Evolutionary conservation across 768 basidiomycete genomes (phyloP).

Genomic region (Boletus tomentosulus): DNA sequence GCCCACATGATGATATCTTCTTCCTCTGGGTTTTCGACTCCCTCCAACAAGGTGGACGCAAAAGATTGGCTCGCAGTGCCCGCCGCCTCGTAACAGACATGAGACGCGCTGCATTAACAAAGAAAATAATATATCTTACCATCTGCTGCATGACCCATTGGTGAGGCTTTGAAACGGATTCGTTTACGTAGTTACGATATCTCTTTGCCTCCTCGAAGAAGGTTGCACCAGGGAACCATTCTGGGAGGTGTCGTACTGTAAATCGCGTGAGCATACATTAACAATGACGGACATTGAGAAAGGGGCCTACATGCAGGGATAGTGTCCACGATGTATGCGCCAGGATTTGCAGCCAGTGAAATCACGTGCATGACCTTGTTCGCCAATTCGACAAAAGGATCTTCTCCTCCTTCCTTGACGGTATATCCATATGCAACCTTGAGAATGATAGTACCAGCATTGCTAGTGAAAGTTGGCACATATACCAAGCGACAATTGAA

Average conservation of each 20-base stretch:
- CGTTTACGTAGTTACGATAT: conserved; percentile 25
- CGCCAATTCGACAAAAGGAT: conserved; percentile 34
- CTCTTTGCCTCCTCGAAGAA: conserved; percentile 31
- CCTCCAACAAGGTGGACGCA: conserved; percentile 12
- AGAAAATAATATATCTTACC: conserved; percentile 24
- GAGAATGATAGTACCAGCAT: conserved; percentile 29
- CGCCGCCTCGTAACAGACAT: conserved; percentile 10
- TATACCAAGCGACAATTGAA: background rate
- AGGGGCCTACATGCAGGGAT: conserved; percentile 17
- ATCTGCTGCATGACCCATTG: conserved; percentile 43
- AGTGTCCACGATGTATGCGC: conserved; percentile 19
- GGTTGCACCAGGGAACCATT: conserved; percentile 34
- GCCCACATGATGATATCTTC: conserved; percentile 22
- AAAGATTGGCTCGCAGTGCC: conserved; percentile 19
- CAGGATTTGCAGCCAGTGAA: background rate
- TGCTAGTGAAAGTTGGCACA: background rate
- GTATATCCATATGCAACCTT: conserved; percentile 40
- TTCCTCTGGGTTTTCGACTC: conserved; percentile 11
- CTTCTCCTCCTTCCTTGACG: conserved; percentile 29
- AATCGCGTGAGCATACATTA: background rate
- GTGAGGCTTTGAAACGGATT: conserved; percentile 44
- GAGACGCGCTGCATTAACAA: background rate
- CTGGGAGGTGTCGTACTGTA: conserved; percentile 29
- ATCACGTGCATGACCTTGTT: conserved; percentile 21
- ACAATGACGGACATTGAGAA: too few relatives aligned